Evolutionary conservation across 2,329 filamentous ascomycete species (phyloP).

Genomic region (Trichoderma lentiforme): DNA sequence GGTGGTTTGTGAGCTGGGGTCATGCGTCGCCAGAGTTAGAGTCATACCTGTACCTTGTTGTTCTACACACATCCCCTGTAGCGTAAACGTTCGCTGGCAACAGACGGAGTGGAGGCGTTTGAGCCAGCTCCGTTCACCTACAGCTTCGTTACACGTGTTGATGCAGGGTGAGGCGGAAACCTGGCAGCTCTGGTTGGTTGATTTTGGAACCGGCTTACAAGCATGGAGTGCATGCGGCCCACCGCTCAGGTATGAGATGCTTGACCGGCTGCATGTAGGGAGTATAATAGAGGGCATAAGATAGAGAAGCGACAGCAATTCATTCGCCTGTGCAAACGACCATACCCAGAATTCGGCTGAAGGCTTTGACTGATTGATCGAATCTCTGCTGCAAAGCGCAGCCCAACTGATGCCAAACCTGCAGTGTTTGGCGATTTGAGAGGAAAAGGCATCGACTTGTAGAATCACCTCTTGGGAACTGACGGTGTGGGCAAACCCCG

Average conservation of each 20-base stretch:
- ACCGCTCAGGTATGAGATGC: constrained; percentile 9
- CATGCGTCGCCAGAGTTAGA: neutral
- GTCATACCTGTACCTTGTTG: neutral
- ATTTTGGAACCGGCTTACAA: neutral
- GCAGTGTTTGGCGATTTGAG: neutral
- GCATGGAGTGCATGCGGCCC: neutral
- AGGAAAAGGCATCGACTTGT: neutral
- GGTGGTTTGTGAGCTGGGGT: neutral
- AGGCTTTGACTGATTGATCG: neutral
- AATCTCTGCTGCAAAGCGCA: neutral
- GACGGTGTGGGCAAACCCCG: neutral
- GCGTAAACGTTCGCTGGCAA: neutral
- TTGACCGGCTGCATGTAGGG: constrained; percentile 1
- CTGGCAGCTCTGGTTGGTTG: constrained; percentile 3
- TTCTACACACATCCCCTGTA: neutral
- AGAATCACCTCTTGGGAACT: neutral
- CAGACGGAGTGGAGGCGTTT: neutral
- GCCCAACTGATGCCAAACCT: neutral
- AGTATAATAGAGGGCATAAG: neutral
- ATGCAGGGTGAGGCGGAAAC: constrained; percentile 6
- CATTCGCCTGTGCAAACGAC: neutral
- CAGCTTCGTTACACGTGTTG: constrained; percentile 12
- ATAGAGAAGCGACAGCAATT: neutral
- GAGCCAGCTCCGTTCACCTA: constrained; percentile 3
- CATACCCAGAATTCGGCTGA: neutral